A percentile compares a stretch with the other conserved stretches of the same genome.
Evolutionary conservation across 169 alveolate species (phyloP).

Genomic region (Plasmodium gonderi): DNA sequence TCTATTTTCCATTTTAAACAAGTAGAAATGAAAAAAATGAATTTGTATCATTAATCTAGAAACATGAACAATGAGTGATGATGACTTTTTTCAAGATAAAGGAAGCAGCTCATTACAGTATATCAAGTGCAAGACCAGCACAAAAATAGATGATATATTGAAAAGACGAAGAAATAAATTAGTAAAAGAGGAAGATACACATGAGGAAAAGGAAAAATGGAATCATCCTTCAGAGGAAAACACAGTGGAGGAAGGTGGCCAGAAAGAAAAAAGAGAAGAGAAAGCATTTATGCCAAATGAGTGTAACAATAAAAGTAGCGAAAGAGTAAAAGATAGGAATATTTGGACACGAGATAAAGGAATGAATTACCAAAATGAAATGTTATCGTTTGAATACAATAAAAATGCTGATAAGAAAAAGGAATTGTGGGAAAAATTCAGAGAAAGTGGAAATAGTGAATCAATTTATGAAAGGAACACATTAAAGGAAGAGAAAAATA

Average conservation of each 20-base stretch:
- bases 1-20: not conserved
- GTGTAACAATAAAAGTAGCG: too few relatives aligned
- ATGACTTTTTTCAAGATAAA: conserved; percentile 70
- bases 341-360: too few relatives aligned
- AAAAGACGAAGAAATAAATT: conserved; percentile 52
- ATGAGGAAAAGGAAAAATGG: not conserved
- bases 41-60: not conserved
- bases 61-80: conserved; percentile 67
- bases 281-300: too few relatives aligned
- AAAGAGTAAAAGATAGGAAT: too few relatives aligned
- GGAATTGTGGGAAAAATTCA: not conserved
- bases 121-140: conserved; percentile 63
- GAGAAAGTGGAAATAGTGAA: not conserved
- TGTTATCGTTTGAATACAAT: not conserved
- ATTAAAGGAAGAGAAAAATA: not conserved
- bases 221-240: not conserved
- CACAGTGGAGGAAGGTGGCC: not conserved
- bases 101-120: conserved; percentile 32
- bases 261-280: not conserved
- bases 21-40: not conserved
- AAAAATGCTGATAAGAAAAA: not conserved
- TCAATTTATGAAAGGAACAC: not conserved
- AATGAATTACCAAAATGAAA: not conserved
- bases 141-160: conserved; percentile 70
- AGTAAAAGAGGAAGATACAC: not conserved